Percentiles rank a stretch among this genome's conserved stretches.
Conservation (phyloP, 495 filamentous ascomycete species). For the Aspergillus funiculosus region DNA sequence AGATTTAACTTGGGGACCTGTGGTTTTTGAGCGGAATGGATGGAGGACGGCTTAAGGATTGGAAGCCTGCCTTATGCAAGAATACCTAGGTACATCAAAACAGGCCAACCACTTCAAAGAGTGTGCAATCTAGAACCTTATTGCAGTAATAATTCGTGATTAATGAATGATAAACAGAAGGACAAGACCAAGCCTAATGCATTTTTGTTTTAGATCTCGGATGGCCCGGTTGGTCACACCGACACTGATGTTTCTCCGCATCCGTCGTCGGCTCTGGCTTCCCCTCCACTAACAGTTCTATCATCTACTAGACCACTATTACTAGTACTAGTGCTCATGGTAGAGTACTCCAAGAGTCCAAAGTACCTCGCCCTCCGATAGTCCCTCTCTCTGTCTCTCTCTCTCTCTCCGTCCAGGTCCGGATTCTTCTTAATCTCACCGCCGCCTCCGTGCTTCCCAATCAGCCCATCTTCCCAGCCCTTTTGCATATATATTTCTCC, state of each 20-base stretch:
- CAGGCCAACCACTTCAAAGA: too few species aligned
- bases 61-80: too few species aligned
- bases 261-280: conserved; percentile 18
- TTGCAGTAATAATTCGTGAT: too few species aligned
- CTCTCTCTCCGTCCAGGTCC: not conserved
- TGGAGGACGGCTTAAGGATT: too few species aligned
- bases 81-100: too few species aligned
- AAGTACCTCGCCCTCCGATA: not conserved
- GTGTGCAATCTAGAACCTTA: too few species aligned
- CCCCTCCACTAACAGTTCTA: not conserved
- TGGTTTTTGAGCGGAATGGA: too few species aligned
- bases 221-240: conserved; percentile 11
- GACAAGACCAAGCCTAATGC: too few species aligned
- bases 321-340: too few species aligned
- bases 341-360: too few species aligned
- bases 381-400: not conserved
- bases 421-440: conserved; percentile 2
- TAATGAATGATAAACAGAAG: too few species aligned
- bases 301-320: not conserved
- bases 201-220: not conserved
- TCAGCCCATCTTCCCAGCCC: conserved; percentile 9
- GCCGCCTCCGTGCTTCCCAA: not conserved
- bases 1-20: too few species aligned
- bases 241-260: conserved; percentile 16
- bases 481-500: not conserved